Base-by-base conservation (phyloP, 2,329 filamentous ascomycete genomes). In the Tolypocladium amazonense region DNA sequence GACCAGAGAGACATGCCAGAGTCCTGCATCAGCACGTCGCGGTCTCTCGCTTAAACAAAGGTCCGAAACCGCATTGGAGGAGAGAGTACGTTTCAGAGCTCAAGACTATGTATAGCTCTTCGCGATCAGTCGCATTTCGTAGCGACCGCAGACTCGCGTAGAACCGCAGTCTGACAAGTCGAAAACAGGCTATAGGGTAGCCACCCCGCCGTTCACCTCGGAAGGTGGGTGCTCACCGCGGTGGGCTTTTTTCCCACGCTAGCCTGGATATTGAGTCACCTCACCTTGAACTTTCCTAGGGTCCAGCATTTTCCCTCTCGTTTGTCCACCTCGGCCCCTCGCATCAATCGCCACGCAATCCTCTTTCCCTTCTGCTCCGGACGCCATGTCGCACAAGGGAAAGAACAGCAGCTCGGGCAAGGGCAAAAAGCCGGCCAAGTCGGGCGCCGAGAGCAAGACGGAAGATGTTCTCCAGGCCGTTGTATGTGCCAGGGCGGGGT, bases 391-490 rank as follows among this genome's bases (percentile, higher is more conserved):
- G 65, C 73, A 77, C 69, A 75, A 77, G 70, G 71, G 74, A 63
- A 73, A 77, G 69, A 72, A 68, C 58, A 69, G 71, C 61, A 69
- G 68, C 67, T 72, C 74, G 61, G 69, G 71, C 62, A 81, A 82
- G 74, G 77, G 77, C 66, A 84, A 83, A 68, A 83, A 82, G 69
- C 66, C 79, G 61, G 71, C 75, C 66, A 82, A 82, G 65, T 65
- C 75, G 58, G 76, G 76, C 65, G 73, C 79, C 55, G 82, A 85
- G 67, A 75, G 71, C 69, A 84, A 84, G 70, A 75, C 78, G 66
- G 82, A 85, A 65, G 81, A 85, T 70, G 78, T 80, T 62, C 74
- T 85, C 59, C 82, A 85, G 72, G 80, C 80, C 37, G 80, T 83
- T 64, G 79, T 81, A 71, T 63, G 79, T 78, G 59, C 56, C 53